phyloP scores from a whole-genome alignment of 768 basidiomycete species.

The Auricularia sp. region DNA sequence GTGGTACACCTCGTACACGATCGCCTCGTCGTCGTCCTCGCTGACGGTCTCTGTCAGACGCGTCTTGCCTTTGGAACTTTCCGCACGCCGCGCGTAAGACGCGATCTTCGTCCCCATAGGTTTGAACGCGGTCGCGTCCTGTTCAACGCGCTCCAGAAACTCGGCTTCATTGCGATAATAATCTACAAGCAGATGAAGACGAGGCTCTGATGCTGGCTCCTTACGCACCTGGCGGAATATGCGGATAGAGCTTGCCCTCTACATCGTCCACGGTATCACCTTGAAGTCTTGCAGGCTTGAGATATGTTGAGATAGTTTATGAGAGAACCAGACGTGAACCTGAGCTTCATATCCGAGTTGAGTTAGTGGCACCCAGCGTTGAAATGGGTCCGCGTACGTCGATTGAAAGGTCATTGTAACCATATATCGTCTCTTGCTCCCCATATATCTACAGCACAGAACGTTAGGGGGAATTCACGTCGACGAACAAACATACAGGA shows the following conservation, averaged over 20 bases:
- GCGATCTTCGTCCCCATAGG: conserved; percentile 69
- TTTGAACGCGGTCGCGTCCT: conserved; percentile 66
- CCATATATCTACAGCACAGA: conserved; percentile 67
- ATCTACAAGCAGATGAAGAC: conserved; percentile 28
- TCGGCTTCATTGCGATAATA: conserved; percentile 56
- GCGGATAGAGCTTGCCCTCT: conserved; percentile 61
- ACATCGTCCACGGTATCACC: conserved; percentile 75
- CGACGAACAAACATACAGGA: conserved; percentile 43
- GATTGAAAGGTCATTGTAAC: conserved; percentile 75
- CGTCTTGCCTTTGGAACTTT: conserved; percentile 33
- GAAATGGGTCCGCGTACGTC: conserved; percentile 43
- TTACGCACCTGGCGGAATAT: conserved; percentile 60
- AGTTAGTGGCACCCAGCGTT: conserved; percentile 1
- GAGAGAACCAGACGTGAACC: conserved; percentile 82
- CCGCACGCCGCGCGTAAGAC: conserved; percentile 57
- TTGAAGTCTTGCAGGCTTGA: conserved; percentile 55
- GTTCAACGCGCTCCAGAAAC: conserved; percentile 62
- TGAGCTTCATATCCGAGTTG: conserved; percentile 37
- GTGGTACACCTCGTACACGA: conserved; percentile 88
- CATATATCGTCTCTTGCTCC: conserved; percentile 93
- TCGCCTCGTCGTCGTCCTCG: conserved; percentile 44
- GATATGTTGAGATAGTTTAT: conserved; percentile 60
- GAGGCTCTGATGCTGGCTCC: not conserved
- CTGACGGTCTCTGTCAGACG: conserved; percentile 20
- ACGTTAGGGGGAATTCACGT: not conserved